Evolutionary conservation across 306 rosid genomes (phyloP), one percentile per base, ranked within the genome.

Genomic region (Inga laurina): DNA sequence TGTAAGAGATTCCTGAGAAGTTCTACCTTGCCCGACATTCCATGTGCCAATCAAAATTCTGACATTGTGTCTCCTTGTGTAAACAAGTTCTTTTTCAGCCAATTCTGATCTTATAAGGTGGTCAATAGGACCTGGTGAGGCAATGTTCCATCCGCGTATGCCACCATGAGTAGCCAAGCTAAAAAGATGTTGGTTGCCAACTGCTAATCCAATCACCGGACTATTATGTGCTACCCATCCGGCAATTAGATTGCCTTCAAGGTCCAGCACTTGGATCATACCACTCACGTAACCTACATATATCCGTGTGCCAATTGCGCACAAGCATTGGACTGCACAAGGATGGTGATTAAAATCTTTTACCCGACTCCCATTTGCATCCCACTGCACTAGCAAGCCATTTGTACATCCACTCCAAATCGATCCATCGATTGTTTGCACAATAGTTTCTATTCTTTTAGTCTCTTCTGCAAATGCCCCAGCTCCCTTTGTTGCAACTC

Each of bases 21-120:
- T 90, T 91, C 97, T 94, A 80, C 98, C 99, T 89, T 97, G 99
- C 68, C 99, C 99, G 32, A 97, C 99, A 83, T 97, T 97, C 99
- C 99, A 97, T 80, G 99, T 87, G 71, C 99, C 99, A 78, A 93
- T 88, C 80, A 93, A 85, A 83, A 96, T 93, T 89, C 87, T 91
- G 72, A 93, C 88, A 78, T 92, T 88, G 90, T 96, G 88, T 10
- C 91, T 86, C 82, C 84, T 91, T 48, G 97, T 89, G 78, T 92
- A 96, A 49, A 39, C n/a, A 79, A 79, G 81, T 86, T 96, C 99
- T 77, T 90, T 93, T 56, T 84, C 67, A 19, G 93, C 98, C 85
- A 96, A 87, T 82, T 94, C 97, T 30, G 94, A 51, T 77, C 94
- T 92, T 69, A 96, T 52, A 82, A 96, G 65, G 81, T 59, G 80